Percentiles rank a stretch among this genome's conserved stretches.
Conservation (phyloP, 2,329 filamentous ascomycete species). For the Trichoderma cornu-damae region DNA sequence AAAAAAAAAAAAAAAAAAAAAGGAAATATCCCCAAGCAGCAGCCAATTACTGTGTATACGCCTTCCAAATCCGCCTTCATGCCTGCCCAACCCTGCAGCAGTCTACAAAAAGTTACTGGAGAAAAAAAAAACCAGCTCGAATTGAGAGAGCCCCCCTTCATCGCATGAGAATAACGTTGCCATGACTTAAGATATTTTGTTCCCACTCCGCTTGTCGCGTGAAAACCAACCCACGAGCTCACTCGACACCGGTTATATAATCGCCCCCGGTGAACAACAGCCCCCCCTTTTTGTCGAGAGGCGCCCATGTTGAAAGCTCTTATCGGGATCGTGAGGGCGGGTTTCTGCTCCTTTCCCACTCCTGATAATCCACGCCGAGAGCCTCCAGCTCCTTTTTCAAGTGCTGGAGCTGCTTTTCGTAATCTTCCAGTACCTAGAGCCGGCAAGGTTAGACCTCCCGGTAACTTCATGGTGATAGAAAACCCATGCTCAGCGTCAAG, state of each 20-base stretch:
- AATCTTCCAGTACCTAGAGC: slow-evolving; percentile 69
- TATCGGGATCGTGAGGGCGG: slow-evolving; percentile 34
- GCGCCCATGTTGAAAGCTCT: neutral
- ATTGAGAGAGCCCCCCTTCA: neutral
- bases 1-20: neutral
- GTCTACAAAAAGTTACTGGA: neutral
- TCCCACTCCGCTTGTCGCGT: neutral
- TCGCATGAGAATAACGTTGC: neutral
- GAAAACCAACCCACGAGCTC: neutral
- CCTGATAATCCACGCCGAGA: slow-evolving; percentile 52
- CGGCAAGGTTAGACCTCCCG: slow-evolving; percentile 21
- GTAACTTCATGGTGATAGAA: neutral
- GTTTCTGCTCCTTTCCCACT: slow-evolving; percentile 50
- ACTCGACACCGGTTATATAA: slow-evolving; percentile 6
- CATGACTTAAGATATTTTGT: neutral
- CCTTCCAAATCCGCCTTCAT: neutral
- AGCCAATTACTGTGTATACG: neutral
- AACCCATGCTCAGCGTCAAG: neutral
- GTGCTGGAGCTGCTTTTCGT: slow-evolving; percentile 73
- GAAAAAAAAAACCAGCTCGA: neutral
- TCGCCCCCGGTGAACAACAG: neutral
- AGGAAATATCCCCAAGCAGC: too few relatives aligned
- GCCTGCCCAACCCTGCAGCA: neutral
- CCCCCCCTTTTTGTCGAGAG: too few relatives aligned
- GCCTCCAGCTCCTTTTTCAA: slow-evolving; percentile 67